Conservation (phyloP, 257 asterid genomes). For the Fraxinus anomala region DNA sequence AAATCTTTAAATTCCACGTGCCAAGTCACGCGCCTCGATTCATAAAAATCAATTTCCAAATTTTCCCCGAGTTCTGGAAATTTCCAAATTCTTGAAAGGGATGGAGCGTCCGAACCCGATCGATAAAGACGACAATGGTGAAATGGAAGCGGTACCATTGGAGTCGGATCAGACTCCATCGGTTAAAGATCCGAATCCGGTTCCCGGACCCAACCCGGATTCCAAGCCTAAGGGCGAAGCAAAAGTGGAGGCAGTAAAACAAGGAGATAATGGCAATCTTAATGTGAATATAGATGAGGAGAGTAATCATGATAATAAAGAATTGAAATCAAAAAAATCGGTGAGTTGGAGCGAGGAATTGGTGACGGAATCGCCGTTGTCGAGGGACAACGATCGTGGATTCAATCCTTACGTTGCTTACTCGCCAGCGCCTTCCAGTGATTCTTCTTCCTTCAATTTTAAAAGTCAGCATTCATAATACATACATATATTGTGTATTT, state of each 20-base stretch:
- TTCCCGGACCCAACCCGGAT: conserved; percentile 37
- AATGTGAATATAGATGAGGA: conserved; percentile 22
- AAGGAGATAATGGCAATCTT: conserved; percentile 30
- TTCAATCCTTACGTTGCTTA: conserved; percentile 69
- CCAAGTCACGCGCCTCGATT: neutral
- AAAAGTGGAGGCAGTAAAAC: conserved; percentile 25
- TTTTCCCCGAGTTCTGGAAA: neutral
- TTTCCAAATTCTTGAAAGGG: neutral
- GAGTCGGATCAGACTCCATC: conserved; percentile 26
- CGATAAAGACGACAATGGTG: conserved; percentile 34
- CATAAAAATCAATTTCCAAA: neutral
- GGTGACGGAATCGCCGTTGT: conserved; percentile 65
- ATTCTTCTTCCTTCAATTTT: conserved; percentile 64
- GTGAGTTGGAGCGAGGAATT: conserved; percentile 84
- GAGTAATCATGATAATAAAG: conserved; percentile 23
- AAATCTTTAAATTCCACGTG: neutral
- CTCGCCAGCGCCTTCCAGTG: conserved; percentile 50
- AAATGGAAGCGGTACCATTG: conserved; percentile 39
- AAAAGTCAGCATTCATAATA: conserved; percentile 50
- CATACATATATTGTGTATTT: neutral
- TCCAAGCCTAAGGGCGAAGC: conserved; percentile 38
- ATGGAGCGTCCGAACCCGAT: conserved; percentile 47
- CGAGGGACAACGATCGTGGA: conserved; percentile 52
- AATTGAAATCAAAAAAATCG: conserved; percentile 64
- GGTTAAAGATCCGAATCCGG: conserved; percentile 32